Base-by-base conservation (phyloP, 306 rosid genomes). In the Myrica gale region DNA sequence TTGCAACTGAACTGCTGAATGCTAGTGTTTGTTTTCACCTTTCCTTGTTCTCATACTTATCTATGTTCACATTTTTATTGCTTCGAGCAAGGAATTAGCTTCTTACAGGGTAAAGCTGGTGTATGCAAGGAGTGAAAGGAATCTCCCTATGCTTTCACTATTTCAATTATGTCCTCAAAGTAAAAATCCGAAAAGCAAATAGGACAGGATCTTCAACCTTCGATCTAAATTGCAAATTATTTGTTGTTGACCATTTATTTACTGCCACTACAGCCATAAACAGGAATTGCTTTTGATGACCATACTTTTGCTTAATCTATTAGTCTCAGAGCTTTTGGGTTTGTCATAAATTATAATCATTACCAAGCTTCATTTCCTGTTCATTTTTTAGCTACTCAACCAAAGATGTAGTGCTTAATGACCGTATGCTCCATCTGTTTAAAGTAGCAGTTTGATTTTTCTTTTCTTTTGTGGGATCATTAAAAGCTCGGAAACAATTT, bases 61-160 rank as follows among this genome's bases (percentile, higher is more conserved):
- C 69, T 17, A 41, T 3, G 48, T 48, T 41, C 20, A 65, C 15
- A 41, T 65, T n/a, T 41, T 65, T 65, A 42, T 41, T 65, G 7
- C 21, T 41, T 65, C 47, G 17, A 41, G 26, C 48, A 65, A 65
- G 69, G 12, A 65, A 65, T 16, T 37, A 65, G 48, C 69, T 65
- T 41, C 48, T 16, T 65, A 8, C 44, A 65, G 20, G 17, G 7
- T 7, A 65, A 65, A 16, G 20, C 46, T 41, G 47, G 48, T 65
- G 69, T 41, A 65, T 11, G 17, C 44, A 41, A 63, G 68, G 19
- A 61, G 23, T 41, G 69, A 39, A 63, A 20, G 69, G 69, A 57
- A 15, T 63, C 7, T 17, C 45, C 39, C 20, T 65, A 9, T 41
- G 23, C 48, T 41, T 65, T 61, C n/a, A 8, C 48, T 15, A 3